A percentile compares a stretch with the other conserved stretches of the same genome.
Evolutionary conservation across 495 filamentous ascomycete species (phyloP).

Genomic region (Sordaria brevicollis): DNA sequence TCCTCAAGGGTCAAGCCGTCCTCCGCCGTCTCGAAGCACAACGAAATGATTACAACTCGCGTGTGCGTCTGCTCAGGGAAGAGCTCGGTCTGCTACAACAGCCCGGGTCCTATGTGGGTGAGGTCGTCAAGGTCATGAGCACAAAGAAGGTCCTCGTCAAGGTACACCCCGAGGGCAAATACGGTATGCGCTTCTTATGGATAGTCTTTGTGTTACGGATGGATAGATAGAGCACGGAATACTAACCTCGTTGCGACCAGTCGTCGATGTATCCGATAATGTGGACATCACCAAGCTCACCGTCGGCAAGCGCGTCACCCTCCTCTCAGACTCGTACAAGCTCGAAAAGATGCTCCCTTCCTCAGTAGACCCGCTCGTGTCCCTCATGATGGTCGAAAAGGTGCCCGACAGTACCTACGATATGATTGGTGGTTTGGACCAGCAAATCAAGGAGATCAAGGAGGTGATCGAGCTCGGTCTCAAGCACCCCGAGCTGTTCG

Average conservation of each 20-base stretch:
- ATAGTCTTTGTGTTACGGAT: neutral
- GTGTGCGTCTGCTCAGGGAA: constrained; percentile 88
- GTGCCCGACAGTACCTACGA: constrained; percentile 99
- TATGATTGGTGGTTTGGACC: constrained; percentile 98
- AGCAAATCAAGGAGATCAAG: constrained; percentile 99
- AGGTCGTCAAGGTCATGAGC: constrained; percentile 99
- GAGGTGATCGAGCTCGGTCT: constrained; percentile 98
- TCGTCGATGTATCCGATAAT: constrained; percentile 90
- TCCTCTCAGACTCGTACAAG: constrained; percentile 94
- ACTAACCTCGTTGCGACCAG: constrained; percentile 34
- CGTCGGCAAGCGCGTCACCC: constrained; percentile 91
- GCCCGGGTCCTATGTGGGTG: constrained; percentile 94
- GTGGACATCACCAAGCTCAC: constrained; percentile 95
- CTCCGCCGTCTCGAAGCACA: constrained; percentile 92
- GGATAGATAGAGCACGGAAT: neutral
- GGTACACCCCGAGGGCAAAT: constrained; percentile 99
- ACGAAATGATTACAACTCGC: constrained; percentile 98
- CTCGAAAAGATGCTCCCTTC: constrained; percentile 97
- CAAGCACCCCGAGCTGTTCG: constrained; percentile 97
- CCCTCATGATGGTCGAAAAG: constrained; percentile 99
- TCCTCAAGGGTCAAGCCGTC: constrained; percentile 94
- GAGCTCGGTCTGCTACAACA: constrained; percentile 95
- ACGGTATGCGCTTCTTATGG: constrained; percentile 50
- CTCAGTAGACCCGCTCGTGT: constrained; percentile 94
- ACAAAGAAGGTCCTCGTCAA: constrained; percentile 99